phyloP scores from a whole-genome alignment of 2,329 filamentous ascomycete genomes.

The Fusarium denticulatum region DNA sequence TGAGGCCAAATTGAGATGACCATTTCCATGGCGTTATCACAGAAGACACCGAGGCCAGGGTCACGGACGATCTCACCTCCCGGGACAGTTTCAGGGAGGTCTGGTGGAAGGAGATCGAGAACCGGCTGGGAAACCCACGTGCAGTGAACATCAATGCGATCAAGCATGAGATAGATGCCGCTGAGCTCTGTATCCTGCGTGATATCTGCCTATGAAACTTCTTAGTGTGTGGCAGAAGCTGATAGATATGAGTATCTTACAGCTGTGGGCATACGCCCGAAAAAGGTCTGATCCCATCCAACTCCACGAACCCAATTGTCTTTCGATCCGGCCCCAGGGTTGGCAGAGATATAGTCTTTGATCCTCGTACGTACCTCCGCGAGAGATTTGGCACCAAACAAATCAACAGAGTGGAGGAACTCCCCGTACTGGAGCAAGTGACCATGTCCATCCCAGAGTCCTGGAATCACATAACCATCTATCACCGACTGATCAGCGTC shows the following conservation, averaged over 20 bases:
- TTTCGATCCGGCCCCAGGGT: conserved; percentile 62
- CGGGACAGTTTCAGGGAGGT: conserved; percentile 62
- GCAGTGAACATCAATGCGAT: conserved; percentile 76
- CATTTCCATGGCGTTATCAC: conserved; percentile 77
- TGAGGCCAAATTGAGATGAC: conserved; percentile 67
- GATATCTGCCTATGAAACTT: conserved; percentile 59
- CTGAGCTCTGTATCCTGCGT: conserved; percentile 61
- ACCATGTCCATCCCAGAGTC: conserved; percentile 77
- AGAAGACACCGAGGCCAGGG: conserved; percentile 74
- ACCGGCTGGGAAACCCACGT: conserved; percentile 74
- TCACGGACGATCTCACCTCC: conserved; percentile 71
- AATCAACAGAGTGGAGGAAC: conserved; percentile 71
- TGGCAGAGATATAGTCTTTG: conserved; percentile 58
- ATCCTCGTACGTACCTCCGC: conserved; percentile 65
- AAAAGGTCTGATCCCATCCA: conserved; percentile 75
- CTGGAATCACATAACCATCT: conserved; percentile 68
- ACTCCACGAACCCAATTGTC: conserved; percentile 72
- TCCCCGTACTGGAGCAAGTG: conserved; percentile 74
- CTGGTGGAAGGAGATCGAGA: conserved; percentile 66
- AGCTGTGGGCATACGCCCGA: conserved; percentile 73
- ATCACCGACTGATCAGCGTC: conserved; percentile 37
- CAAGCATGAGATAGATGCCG: conserved; percentile 73
- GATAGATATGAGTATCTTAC: conserved; percentile 51
- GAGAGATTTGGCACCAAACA: conserved; percentile 68
- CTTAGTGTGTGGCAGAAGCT: background rate